Evolutionary conservation across 2,329 filamentous ascomycete genomes (phyloP), one percentile per base, ranked within the genome.

Genomic region (Aspergillus ochraceus): DNA sequence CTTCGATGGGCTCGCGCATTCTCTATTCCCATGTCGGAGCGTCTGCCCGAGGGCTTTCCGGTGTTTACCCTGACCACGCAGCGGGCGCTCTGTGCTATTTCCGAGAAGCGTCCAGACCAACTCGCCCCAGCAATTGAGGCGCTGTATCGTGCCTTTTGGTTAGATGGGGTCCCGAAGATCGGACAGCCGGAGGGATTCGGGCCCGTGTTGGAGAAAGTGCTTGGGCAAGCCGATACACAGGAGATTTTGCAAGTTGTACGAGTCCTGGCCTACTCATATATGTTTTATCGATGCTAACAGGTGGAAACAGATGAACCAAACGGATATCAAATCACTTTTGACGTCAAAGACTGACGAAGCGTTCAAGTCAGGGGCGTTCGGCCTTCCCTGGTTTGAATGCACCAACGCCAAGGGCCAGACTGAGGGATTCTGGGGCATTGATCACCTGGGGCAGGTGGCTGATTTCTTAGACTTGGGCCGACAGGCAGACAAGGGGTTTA

Each of bases 361-460:
- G 1, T 76, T 87, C 24, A 71, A 74, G 24, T 77, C 81, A 24
- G 86, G 84, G 1, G 83, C 83, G 1, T 88, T 88, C 76, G 86
- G 86, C 1, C 67, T 88, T 55, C 86, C 86, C 2, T 88, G 83
- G 81, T 84, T 86, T 67, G 73, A 77, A 71, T 85, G 83, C 55
- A 84, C 80, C 52, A 84, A 87, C 70, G 54, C 70, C 6, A 74
- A 82, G 54, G 85, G 84, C 0, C 72, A 82, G 66, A 84, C 70
- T 42, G 83, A 87, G 63, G 72, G 73, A 0, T 87, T 83, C 65
- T 88, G 84, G 82, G 86, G 86, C 0, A 80, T 88, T 14, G 85
- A 88, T 74, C 84, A 86, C 71, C 64, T 88, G 49, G 85, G 81
- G 1, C 80, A 83, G 66, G 74, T 88, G 3, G 76, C 77, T 46